Conservation (phyloP, 352 stramenopile species). For the Phytophthora capsici region DNA sequence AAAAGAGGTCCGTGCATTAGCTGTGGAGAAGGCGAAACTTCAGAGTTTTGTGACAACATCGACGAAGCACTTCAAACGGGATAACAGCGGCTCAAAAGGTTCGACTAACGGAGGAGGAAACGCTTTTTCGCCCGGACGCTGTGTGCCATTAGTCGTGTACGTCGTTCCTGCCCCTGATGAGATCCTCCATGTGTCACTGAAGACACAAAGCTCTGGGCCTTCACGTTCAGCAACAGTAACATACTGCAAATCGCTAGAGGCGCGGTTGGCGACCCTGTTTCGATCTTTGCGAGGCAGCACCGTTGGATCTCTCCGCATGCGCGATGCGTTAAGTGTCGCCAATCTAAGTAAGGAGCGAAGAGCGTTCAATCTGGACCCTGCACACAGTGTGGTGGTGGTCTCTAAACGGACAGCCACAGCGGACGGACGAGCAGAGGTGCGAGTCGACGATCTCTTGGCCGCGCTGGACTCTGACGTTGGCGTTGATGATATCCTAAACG, state of each 20-base stretch:
- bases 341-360: constrained; percentile 75
- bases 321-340: constrained; percentile 54
- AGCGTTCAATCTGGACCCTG: constrained; percentile 71
- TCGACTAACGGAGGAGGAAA: constrained; percentile 31
- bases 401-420: constrained; percentile 39
- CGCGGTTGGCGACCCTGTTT: constrained; percentile 57
- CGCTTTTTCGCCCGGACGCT: constrained; percentile 61
- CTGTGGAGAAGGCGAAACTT: constrained; percentile 65
- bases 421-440: constrained; percentile 38
- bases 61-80: constrained; percentile 50
- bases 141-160: constrained; percentile 70
- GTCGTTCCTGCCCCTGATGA: constrained; percentile 64
- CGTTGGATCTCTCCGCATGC: constrained; percentile 62
- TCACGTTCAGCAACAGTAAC: constrained; percentile 55
- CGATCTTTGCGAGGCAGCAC: constrained; percentile 57
- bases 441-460: constrained; percentile 54
- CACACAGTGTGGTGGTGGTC: constrained; percentile 73
- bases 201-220: constrained; percentile 32
- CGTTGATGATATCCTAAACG: constrained; percentile 19
- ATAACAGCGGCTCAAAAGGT: constrained; percentile 29
- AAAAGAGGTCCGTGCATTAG: constrained; percentile 53
- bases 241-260: constrained; percentile 67
- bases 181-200: constrained; percentile 41
- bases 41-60: constrained; percentile 36
- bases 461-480: constrained; percentile 42